Evolutionary conservation across 1,284 basidiomycete genomes (phyloP).

Genomic region (Leccinum pseudoinsigne): DNA sequence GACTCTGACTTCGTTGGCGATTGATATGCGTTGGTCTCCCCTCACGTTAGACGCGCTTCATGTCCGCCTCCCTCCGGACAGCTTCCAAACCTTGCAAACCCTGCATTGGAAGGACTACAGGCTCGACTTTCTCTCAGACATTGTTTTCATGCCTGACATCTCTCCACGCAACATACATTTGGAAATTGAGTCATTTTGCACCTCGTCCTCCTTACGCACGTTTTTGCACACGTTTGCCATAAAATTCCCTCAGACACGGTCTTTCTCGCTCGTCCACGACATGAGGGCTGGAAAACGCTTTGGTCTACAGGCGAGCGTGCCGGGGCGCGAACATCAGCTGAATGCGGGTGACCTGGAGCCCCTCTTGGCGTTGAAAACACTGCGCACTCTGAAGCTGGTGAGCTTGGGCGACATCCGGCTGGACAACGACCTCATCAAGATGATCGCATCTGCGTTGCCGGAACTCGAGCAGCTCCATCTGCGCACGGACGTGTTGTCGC

Average conservation of each 20-base stretch:
- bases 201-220: conserved; percentile 15
- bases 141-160: conserved; percentile 21
- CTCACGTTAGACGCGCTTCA: conserved; percentile 16
- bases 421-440: conserved; percentile 20
- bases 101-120: conserved; percentile 27
- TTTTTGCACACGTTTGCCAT: conserved; percentile 18
- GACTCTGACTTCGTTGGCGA: conserved; percentile 17
- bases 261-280: conserved; percentile 29
- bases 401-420: conserved; percentile 19
- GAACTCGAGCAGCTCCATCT: conserved; percentile 23
- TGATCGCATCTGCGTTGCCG: conserved; percentile 16
- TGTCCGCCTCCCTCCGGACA: conserved; percentile 11
- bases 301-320: conserved; percentile 16
- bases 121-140: conserved; percentile 17
- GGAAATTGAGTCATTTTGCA: conserved; percentile 26
- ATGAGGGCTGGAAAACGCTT: conserved; percentile 20
- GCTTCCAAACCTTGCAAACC: conserved; percentile 17
- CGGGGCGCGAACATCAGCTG: conserved; percentile 21
- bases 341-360: conserved; percentile 15
- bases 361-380: conserved; percentile 13
- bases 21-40: conserved; percentile 27
- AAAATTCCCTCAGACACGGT: conserved; percentile 16
- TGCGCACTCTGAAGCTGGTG: conserved; percentile 18
- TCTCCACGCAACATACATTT: conserved; percentile 16
- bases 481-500: neutral